Conservation (phyloP, 495 filamentous ascomycete genomes). For the Aspergillus egyptiacus region DNA sequence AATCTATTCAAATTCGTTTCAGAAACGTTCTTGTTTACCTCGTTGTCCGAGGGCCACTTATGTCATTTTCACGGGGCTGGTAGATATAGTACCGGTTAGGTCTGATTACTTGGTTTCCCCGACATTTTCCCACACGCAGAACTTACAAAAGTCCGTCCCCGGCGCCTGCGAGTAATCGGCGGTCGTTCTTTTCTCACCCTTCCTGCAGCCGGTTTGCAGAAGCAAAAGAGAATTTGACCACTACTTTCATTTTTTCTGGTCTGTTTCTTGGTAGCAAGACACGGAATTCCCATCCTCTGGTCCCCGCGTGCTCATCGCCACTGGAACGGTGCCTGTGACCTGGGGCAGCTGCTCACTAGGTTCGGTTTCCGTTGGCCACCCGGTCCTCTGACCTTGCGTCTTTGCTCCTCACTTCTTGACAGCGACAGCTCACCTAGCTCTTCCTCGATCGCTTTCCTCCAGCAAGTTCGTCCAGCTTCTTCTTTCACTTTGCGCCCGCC, state of each 20-base stretch:
- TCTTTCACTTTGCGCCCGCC: background rate
- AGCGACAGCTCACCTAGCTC: constrained; percentile 4
- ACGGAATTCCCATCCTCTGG: background rate
- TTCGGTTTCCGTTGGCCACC: constrained; percentile 13
- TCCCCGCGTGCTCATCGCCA: constrained; percentile 27
- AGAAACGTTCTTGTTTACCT: no score
- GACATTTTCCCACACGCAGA: constrained; percentile 2
- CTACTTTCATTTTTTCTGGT: constrained; percentile 2
- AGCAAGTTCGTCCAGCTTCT: background rate
- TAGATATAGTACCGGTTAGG: no score
- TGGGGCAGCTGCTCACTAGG: constrained; percentile 40
- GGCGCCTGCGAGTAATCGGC: constrained; percentile 3
- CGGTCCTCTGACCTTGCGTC: constrained; percentile 17
- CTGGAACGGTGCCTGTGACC: constrained; percentile 34
- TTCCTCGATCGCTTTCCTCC: background rate
- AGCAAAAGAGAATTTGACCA: constrained; percentile 6
- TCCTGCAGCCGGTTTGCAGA: constrained; percentile 15
- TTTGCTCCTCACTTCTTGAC: constrained; percentile 7
- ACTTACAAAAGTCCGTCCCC: background rate
- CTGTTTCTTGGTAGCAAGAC: constrained; percentile 7
- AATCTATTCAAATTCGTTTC: no score
- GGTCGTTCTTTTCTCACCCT: constrained; percentile 11
- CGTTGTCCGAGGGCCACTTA: background rate
- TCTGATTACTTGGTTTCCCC: background rate
- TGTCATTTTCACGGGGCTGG: background rate